Evolutionary conservation across 108 stramenopile genomes (phyloP), one percentile per base, ranked within the genome.

Genomic region (Skeletonema costatum): DNA sequence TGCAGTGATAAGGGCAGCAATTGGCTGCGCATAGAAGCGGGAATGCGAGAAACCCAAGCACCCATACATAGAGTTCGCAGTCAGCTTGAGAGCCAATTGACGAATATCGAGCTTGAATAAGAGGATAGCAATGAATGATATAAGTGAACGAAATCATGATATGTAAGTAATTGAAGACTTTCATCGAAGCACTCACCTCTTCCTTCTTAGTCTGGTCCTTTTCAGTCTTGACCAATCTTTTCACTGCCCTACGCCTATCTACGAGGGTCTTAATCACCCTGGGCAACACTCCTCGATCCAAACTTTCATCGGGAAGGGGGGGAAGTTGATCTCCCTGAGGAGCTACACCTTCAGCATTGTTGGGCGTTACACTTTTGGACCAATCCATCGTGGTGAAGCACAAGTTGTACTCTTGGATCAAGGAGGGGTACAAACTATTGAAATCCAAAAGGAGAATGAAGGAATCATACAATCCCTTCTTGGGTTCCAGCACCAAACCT

Each of bases 51-150:
- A 99, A 32, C 98, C 99, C 29, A 99, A 90, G 78, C 99, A 99
- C 42, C 99, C 99, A 76, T 99, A 99, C 99, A 99, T 99, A 13
- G 97, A 98, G 93, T 99, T 99, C 73, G 99, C 99, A 19, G 98
- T 98, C 56, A 99, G 85, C 75, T 99, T 99, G 53, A 99, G 84
- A 4, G 99, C 99, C 85, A 92, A 92, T 74, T 99, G 99, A 29
- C 97, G 96, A 85, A 99, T 98, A 77, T 99, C 97, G 44, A 99
- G 87, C 97, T 94, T 62, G 19, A 29, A 59, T 32, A 44, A 77
- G 87, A 42, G 16, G 16, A 61, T 9, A 19, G 19, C 30, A 64
- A 16, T n/a, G 30, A 64, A 16, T n/a, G 59, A 42, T 53, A 30
- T 21, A 36, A 66, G 17, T 17, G 32, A 62, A 39, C 11, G 30